Base-by-base conservation (phyloP, 2,329 filamentous ascomycete species). In the Penicillium sp. region DNA sequence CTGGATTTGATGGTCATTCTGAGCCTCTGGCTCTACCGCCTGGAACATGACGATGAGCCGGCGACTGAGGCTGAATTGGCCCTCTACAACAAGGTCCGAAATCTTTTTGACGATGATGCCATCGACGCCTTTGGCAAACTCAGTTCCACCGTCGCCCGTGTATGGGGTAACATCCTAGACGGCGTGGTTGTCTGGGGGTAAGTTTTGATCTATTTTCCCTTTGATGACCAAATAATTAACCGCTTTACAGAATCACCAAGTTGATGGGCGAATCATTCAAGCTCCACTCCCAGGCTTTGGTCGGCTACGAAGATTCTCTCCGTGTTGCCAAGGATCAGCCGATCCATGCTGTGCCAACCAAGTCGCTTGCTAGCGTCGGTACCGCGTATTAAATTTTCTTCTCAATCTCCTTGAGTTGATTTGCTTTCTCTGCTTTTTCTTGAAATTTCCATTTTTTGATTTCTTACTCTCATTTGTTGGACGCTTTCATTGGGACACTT, bases 111-210 rank as follows among this genome's bases (percentile, higher is more conserved):
- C 62, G 91, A 94, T 65, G 90, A 97, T 64, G 82, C 87, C 47
- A 85, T 91, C 52, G 87, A 94, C 63, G 77, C 82, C 22, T 88
- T 88, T 68, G 85, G 84, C 45, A 90, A 94, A 68, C 76, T 98
- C 60, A 96, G 91, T 75, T 93, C 90, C n/a, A 88, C 88, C 45
- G 91, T 98, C 38, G 90, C 91, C 55, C 83, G 88, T 62, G 82
- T 97, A 40, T 98, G 93, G 93, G 93, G 91, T 62, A 91, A 88
- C 57, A 96, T 97, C 85, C 83, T 97, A 57, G 93, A 97, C 67
- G 93, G 96, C 73, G 93, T 97, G 56, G 91, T 97, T 60, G 93
- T 98, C 53, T 97, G 93, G 93, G 93, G 93, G 89, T 95, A 84
- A 82, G 89, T 86, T 45, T 55, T 24, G 49, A 21, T 47, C 22